phyloP scores from a whole-genome alignment of 2,329 filamentous ascomycete genomes.

The Blastomyces emzantsi region DNA sequence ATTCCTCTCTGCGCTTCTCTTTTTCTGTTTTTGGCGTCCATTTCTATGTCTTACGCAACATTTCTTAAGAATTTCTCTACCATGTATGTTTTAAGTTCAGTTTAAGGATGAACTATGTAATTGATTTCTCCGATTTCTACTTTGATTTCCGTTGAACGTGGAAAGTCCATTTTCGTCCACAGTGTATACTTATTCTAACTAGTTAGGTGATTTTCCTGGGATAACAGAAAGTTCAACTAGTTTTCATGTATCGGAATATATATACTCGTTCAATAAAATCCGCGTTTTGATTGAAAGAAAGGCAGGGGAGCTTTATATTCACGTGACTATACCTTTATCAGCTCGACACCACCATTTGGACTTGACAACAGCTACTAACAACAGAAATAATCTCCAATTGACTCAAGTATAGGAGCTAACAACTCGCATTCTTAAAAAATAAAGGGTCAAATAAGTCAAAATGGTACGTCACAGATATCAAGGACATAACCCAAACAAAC shows the following conservation, averaged over 20 bases:
- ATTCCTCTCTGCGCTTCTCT: neutral
- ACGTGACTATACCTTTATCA: neutral
- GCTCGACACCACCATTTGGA: neutral
- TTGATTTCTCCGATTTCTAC: neutral
- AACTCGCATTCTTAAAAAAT: neutral
- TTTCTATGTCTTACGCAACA: neutral
- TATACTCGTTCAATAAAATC: neutral
- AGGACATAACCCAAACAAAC: neutral
- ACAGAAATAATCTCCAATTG: neutral
- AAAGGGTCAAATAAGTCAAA: slow-evolving; percentile 9
- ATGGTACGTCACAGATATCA: slow-evolving; percentile 17
- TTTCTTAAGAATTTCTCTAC: neutral
- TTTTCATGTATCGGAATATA: neutral
- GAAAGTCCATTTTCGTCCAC: neutral
- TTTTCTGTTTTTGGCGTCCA: neutral
- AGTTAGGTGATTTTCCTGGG: neutral
- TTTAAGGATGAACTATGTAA: neutral
- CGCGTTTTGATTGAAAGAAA: neutral
- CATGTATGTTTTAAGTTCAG: neutral
- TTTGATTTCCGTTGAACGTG: neutral
- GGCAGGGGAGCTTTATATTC: neutral
- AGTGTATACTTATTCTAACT: neutral
- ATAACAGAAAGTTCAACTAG: neutral
- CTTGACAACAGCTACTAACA: neutral
- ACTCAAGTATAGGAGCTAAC: neutral